phyloP scores from a whole-genome alignment of 257 asterid species.

The Paulownia fortunei region DNA sequence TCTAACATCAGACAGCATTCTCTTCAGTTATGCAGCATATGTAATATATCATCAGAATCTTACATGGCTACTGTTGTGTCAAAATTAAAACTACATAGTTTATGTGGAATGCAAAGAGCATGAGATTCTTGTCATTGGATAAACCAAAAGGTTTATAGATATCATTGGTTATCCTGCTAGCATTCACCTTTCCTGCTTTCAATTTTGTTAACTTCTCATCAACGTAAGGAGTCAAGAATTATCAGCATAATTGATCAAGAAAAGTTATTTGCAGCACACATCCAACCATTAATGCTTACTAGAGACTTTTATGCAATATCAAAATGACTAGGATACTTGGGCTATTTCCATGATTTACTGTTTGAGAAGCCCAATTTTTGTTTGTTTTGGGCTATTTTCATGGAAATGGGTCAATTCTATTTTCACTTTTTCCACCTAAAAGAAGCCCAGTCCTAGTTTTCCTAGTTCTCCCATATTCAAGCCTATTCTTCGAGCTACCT shows the following conservation, averaged over 20 bases:
- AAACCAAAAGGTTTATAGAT: neutral
- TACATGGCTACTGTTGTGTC: neutral
- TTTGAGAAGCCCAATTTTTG: too few species aligned
- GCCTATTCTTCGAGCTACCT: too few species aligned
- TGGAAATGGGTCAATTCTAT: too few species aligned
- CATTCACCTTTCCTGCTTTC: conserved; percentile 4
- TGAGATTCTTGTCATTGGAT: neutral
- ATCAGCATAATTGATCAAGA: neutral
- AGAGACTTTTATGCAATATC: conserved; percentile 13
- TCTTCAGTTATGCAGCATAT: neutral
- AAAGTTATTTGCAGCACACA: conserved; percentile 10
- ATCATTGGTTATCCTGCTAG: neutral
- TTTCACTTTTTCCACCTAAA: too few species aligned
- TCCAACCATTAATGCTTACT: neutral
- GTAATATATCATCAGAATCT: conserved; percentile 11
- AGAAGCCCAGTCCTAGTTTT: too few species aligned
- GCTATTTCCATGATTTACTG: too few species aligned
- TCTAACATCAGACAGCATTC: neutral
- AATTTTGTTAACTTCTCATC: neutral
- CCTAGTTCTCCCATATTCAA: too few species aligned
- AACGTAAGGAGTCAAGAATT: neutral
- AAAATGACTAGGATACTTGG: conserved; percentile 15
- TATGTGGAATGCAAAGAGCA: too few species aligned
- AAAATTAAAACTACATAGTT: conserved; percentile 5
- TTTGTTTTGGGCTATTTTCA: too few species aligned